Evolutionary conservation across 2,329 filamentous ascomycete species (phyloP).

Genomic region (Camptophora hylomeconis): DNA sequence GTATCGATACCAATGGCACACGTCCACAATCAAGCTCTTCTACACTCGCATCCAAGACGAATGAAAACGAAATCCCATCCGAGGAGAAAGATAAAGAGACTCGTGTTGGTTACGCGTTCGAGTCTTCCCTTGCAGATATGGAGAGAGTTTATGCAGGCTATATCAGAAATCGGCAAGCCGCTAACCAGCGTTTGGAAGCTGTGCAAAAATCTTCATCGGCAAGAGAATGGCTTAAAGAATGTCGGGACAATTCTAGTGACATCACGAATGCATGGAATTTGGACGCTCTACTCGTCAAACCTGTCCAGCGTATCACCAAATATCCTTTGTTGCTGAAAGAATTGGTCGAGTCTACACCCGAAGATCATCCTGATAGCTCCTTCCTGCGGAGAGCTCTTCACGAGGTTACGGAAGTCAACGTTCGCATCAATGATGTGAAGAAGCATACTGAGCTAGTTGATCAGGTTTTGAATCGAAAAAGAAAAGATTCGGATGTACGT

Average conservation of each 20-base stretch:
- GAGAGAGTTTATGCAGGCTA: conserved; percentile 54
- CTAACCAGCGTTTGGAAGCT: conserved; percentile 46
- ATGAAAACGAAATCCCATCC: conserved; percentile 26
- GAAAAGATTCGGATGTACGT: conserved; percentile 78
- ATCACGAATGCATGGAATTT: conserved; percentile 89
- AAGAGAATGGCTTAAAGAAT: conserved; percentile 78
- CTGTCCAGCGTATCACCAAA: conserved; percentile 85
- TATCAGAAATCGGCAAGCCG: conserved; percentile 50
- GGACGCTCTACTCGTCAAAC: conserved; percentile 92
- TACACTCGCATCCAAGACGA: conserved; percentile 27
- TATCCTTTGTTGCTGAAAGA: conserved; percentile 79
- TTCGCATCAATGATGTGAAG: conserved; percentile 82
- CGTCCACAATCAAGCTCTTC: conserved; percentile 34
- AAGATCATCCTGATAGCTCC: conserved; percentile 69
- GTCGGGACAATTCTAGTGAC: conserved; percentile 81
- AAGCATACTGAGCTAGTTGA: conserved; percentile 88
- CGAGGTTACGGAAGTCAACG: conserved; percentile 49
- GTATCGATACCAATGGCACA: conserved; percentile 1
- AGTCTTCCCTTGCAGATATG: conserved; percentile 43
- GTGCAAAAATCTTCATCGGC: conserved; percentile 48
- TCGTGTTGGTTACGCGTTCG: conserved; percentile 45
- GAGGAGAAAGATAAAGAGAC: conserved; percentile 47
- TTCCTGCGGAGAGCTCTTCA: conserved; percentile 59
- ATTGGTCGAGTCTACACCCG: conserved; percentile 64
- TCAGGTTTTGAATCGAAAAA: conserved; percentile 69